Percentiles rank a stretch among this genome's conserved stretches.
These are phyloP conservation scores for Albizia julibrissin DNA, from an alignment of 306 rosid genomes.

Conservation along the genomic window DNA sequence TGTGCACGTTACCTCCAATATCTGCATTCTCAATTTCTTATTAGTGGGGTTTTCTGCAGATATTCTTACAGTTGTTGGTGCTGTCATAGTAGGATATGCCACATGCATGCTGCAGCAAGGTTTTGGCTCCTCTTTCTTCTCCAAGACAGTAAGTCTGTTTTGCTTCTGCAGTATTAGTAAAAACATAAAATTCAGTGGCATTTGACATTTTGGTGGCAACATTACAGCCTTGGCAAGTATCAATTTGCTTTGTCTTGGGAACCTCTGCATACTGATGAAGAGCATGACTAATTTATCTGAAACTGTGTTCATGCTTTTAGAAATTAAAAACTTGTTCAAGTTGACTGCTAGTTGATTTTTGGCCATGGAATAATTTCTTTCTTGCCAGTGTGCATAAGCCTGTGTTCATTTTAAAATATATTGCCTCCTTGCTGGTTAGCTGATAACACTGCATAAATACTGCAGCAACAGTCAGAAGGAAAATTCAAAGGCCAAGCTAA, in stretches of 20 bases:
- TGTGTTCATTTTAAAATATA: constrained; percentile 6
- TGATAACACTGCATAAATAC: constrained; percentile 35
- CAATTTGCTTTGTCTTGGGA: background rate
- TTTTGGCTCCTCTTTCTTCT: constrained; percentile 64
- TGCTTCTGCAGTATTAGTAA: constrained; percentile 15
- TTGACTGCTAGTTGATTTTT: background rate
- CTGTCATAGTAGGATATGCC: constrained; percentile 80
- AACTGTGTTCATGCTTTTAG: background rate
- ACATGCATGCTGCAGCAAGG: constrained; percentile 94
- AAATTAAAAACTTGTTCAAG: constrained; percentile 7
- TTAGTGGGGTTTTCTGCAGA: constrained; percentile 60
- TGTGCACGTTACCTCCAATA: background rate
- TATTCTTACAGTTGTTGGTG: constrained; percentile 84
- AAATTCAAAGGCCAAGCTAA: constrained; percentile 56
- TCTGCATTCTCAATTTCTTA: constrained; percentile 7
- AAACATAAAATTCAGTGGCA: constrained; percentile 20
- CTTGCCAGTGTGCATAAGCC: background rate
- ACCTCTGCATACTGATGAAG: background rate
- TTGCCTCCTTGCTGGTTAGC: constrained; percentile 23
- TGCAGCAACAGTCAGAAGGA: constrained; percentile 42
- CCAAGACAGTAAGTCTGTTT: constrained; percentile 49
- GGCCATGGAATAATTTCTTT: background rate
- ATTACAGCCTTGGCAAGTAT: background rate
- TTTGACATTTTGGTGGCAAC: constrained; percentile 15
- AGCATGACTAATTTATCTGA: constrained; percentile 14